phyloP scores from a whole-genome alignment of 768 basidiomycete species.

The Trametes elegans region DNA sequence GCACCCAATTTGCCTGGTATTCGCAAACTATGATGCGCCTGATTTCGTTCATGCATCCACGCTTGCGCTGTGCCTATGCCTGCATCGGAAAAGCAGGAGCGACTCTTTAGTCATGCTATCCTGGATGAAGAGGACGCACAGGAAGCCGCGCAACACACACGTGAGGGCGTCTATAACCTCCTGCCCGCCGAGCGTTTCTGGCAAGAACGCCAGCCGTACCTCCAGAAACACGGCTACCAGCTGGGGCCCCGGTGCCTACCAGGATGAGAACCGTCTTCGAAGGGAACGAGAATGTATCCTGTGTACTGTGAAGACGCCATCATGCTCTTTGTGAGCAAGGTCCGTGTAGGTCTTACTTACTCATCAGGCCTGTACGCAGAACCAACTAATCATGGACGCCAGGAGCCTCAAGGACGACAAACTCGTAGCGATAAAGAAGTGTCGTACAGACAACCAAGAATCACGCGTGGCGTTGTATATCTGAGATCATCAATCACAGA shows the following conservation, averaged over 20 bases:
- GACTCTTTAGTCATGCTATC: constrained; percentile 1
- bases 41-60: not conserved
- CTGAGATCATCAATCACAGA: not conserved
- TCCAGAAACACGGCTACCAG: constrained; percentile 1
- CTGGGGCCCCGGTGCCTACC: constrained; percentile 17
- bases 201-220: constrained; percentile 13
- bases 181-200: constrained; percentile 8
- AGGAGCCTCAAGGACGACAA: not conserved
- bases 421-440: constrained; percentile 17
- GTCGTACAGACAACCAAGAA: not conserved
- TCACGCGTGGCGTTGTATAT: constrained; percentile 14
- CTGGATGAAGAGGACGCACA: not conserved
- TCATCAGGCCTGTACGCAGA: not conserved
- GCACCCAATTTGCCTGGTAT: not conserved
- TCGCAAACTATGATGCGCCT: not conserved
- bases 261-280: constrained; percentile 21
- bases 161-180: constrained; percentile 3
- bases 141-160: not conserved
- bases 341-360: too few relatives aligned
- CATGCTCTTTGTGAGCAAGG: too few relatives aligned
- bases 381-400: constrained; percentile 19
- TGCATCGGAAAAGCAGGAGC: not conserved
- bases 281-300: not conserved
- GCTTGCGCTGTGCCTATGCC: too few relatives aligned
- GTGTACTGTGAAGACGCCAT: not conserved